phyloP scores from a whole-genome alignment of 345 rosid genomes.

The Melaleuca quinquenervia region DNA sequence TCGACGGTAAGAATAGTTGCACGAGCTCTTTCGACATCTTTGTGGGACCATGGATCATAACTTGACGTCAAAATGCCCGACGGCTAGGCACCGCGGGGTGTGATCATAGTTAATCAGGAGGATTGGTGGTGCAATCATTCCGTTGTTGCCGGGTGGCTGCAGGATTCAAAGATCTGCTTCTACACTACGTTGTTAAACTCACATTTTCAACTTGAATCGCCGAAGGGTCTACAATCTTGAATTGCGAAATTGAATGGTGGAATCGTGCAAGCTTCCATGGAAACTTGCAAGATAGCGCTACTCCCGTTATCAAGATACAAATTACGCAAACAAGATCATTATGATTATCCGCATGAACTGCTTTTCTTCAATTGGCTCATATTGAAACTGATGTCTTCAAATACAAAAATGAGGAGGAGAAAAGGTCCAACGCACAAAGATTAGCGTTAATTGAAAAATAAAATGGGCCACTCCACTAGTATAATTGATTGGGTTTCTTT shows the following conservation, averaged over 20 bases:
- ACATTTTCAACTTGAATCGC: not conserved
- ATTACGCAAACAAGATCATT: not conserved
- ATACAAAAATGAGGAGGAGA: not conserved
- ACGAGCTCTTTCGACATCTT: accelerated
- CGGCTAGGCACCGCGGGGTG: accelerated
- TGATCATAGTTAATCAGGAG: not conserved
- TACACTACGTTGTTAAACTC: not conserved
- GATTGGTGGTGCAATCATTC: not conserved
- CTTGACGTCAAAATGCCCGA: not conserved
- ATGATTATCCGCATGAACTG: not conserved
- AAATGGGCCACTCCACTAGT: not conserved
- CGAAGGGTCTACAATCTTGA: not conserved
- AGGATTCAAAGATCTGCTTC: not conserved
- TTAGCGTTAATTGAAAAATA: not conserved
- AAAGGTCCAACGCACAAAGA: not conserved
- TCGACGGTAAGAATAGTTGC: not conserved
- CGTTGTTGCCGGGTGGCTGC: not conserved
- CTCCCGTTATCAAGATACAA: not conserved
- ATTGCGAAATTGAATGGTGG: not conserved
- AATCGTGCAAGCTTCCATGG: not conserved
- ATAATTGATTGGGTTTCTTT: not conserved
- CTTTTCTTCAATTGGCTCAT: not conserved
- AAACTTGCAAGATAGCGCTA: not conserved
- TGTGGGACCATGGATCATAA: not conserved
- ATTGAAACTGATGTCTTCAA: not conserved